Conservation (phyloP, 345 rosid species). For the Iberis pinnata region DNA sequence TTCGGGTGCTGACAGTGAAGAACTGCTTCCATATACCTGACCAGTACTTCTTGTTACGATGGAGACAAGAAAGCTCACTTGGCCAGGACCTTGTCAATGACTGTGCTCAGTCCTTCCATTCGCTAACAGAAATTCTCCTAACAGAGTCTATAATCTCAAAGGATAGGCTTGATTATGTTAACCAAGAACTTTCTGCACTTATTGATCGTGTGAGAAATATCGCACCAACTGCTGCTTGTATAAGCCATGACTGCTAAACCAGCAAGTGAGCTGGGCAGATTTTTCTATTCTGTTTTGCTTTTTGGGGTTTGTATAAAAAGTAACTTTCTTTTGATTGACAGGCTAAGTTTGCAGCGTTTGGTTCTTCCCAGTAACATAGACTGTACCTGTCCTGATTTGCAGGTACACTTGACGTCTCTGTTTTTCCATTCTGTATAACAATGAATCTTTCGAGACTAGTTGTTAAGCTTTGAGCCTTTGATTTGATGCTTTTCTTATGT, state of each 20-base stretch:
- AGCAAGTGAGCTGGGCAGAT: not conserved
- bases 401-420: too few relatives aligned
- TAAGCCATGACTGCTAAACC: constrained; percentile 31
- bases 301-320: too few relatives aligned
- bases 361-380: too few relatives aligned
- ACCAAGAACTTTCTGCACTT: constrained; percentile 50
- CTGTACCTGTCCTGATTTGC: too few relatives aligned
- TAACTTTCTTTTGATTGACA: too few relatives aligned
- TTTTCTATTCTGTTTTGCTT: too few relatives aligned
- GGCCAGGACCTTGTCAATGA: constrained; percentile 42
- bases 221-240: constrained; percentile 33
- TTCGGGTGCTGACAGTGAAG: constrained; percentile 60
- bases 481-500: too few relatives aligned
- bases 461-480: too few relatives aligned
- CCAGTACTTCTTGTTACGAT: constrained; percentile 61
- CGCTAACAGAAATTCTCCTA: constrained; percentile 55
- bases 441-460: too few relatives aligned
- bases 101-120: constrained; percentile 56
- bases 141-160: constrained; percentile 58
- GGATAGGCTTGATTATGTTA: constrained; percentile 51
- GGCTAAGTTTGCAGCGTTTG: too few relatives aligned
- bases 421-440: too few relatives aligned
- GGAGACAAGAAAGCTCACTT: constrained; percentile 56
- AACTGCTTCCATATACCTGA: constrained; percentile 81
- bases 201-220: constrained; percentile 53